phyloP scores from a whole-genome alignment of 139 green algal genomes.

The Chlorella sp. region DNA sequence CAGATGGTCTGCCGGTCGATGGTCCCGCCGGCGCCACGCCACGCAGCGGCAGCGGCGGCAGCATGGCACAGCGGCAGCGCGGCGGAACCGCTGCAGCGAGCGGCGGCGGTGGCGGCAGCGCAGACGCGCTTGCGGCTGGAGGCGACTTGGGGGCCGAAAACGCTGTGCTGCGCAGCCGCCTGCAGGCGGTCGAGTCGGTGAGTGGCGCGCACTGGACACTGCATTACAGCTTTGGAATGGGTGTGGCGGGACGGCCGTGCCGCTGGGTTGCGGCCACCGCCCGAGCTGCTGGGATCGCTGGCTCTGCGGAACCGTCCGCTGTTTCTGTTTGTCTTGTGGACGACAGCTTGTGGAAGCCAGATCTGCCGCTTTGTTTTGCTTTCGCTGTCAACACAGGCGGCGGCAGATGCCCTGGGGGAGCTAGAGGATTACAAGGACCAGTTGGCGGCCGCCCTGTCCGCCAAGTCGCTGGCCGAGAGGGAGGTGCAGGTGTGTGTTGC shows the following conservation, averaged over 20 bases:
- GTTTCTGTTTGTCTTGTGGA: no score
- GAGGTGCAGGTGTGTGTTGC: no score
- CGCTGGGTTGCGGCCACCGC: not conserved
- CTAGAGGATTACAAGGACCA: slow-evolving; percentile 50
- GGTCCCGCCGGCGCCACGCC: not conserved
- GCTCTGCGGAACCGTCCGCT: no score
- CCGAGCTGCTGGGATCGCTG: not conserved
- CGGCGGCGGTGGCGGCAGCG: not conserved
- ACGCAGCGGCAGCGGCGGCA: not conserved
- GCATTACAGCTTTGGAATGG: not conserved
- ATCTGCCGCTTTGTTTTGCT: not conserved
- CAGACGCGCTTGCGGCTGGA: no score
- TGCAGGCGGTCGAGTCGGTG: slow-evolving; percentile 29
- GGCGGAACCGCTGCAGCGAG: no score
- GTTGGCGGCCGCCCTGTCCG: slow-evolving; percentile 19
- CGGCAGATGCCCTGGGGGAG: slow-evolving; percentile 46
- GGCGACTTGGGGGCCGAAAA: not conserved
- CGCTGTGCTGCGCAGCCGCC: not conserved
- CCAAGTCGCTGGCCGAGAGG: not conserved
- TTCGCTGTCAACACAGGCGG: slow-evolving; percentile 29
- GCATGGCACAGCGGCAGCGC: not conserved
- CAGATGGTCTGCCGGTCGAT: slow-evolving; percentile 11
- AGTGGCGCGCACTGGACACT: not conserved
- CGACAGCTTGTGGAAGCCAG: not conserved
- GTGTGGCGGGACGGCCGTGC: not conserved